A percentile compares a stretch with the other conserved stretches of the same genome.
Conservation (phyloP, 2,329 filamentous ascomycete genomes). For the Gaeumannomyces tritici region DNA sequence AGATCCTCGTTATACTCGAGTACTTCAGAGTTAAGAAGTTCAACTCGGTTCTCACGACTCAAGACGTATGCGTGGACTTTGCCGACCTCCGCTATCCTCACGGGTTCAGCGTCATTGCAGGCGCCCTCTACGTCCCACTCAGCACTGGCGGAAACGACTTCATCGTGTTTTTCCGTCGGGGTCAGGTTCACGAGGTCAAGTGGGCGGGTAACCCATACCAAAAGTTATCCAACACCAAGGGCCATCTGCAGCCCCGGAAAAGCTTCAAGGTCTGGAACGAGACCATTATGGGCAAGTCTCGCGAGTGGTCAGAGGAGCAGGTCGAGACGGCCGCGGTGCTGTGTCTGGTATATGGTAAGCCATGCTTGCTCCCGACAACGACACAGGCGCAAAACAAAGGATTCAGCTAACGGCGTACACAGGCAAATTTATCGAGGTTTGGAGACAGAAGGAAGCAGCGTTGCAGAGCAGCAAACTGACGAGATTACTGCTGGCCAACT, state of each 20-base stretch:
- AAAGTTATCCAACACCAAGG: slow-evolving; percentile 61
- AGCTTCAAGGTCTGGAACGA: slow-evolving; percentile 79
- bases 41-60: slow-evolving; percentile 67
- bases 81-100: slow-evolving; percentile 72
- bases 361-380: too few species aligned
- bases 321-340: slow-evolving; percentile 81
- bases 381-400: too few species aligned
- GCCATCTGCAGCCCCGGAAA: slow-evolving; percentile 67
- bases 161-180: slow-evolving; percentile 81
- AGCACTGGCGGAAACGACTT: slow-evolving; percentile 71
- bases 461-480: slow-evolving; percentile 76
- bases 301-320: slow-evolving; percentile 84
- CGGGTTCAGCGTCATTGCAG: slow-evolving; percentile 69
- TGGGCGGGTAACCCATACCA: slow-evolving; percentile 86
- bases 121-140: slow-evolving; percentile 72
- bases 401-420: neutral
- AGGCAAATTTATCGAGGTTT: slow-evolving; percentile 79
- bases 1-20: slow-evolving; percentile 74
- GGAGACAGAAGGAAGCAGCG: slow-evolving; percentile 81
- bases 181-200: slow-evolving; percentile 65
- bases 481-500: slow-evolving; percentile 70
- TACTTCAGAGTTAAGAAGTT: slow-evolving; percentile 70
- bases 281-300: slow-evolving; percentile 69
- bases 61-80: slow-evolving; percentile 68
- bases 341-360: slow-evolving; percentile 73